A percentile compares a stretch with the other conserved stretches of the same genome.
These are phyloP conservation scores for Ogataea pilisensis DNA, from an alignment of 805 yeast species.

Conservation along the genomic window DNA sequence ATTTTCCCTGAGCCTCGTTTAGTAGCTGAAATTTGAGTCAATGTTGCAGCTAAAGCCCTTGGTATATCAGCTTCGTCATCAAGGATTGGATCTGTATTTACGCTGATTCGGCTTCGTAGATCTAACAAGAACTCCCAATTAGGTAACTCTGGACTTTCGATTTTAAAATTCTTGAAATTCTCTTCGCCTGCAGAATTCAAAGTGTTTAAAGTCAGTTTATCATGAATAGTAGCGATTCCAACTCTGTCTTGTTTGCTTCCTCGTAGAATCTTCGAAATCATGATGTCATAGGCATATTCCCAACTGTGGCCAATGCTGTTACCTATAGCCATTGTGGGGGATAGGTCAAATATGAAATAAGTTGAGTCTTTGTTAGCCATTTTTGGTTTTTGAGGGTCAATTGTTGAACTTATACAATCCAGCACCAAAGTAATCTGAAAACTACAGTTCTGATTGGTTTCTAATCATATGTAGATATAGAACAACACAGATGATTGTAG, in stretches of 20 bases:
- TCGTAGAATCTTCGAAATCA: conserved; percentile 27
- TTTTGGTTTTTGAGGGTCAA: neutral
- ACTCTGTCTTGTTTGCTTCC: conserved; percentile 26
- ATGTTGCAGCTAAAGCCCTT: conserved; percentile 23
- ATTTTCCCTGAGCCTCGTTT: conserved; percentile 14
- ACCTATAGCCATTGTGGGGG: conserved; percentile 38
- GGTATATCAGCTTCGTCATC: conserved; percentile 27
- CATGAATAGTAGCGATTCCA: conserved; percentile 23
- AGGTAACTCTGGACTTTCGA: conserved; percentile 15
- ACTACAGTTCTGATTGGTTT: too few relatives aligned
- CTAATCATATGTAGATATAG: too few relatives aligned
- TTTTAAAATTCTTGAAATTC: conserved; percentile 21
- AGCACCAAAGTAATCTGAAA: too few relatives aligned
- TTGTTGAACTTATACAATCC: too few relatives aligned
- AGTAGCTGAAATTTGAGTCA: conserved; percentile 14
- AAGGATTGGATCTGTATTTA: conserved; percentile 15
- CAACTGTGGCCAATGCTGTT: conserved; percentile 34
- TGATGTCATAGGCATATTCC: conserved; percentile 38
- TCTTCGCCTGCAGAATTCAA: conserved; percentile 17
- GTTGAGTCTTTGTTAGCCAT: conserved; percentile 24
- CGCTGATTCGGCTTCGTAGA: conserved; percentile 10
- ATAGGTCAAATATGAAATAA: conserved; percentile 46
- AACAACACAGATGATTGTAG: too few relatives aligned
- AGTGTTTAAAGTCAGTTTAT: conserved; percentile 23
- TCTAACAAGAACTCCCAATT: conserved; percentile 15